phyloP scores from a whole-genome alignment of 257 asterid genomes.

The Ocimum tenuiflorum region DNA sequence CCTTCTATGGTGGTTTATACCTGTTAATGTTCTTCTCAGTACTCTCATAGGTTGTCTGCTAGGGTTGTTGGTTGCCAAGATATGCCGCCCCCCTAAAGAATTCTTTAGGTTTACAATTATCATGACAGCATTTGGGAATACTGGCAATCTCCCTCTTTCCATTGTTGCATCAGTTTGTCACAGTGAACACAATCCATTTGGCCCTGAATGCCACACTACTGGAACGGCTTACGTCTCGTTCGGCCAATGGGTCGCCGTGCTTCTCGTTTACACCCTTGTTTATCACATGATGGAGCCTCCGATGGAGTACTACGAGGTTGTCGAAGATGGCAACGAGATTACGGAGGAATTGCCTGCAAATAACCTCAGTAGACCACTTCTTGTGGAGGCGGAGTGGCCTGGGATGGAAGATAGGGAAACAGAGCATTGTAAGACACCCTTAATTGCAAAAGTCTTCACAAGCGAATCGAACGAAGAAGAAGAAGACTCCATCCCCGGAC shows the following conservation, averaged over 20 bases:
- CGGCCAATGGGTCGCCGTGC: slow-evolving; percentile 37
- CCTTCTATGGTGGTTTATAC: slow-evolving; percentile 45
- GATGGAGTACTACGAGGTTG: not conserved
- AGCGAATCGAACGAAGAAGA: too few species aligned
- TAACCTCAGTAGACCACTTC: slow-evolving; percentile 24
- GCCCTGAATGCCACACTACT: slow-evolving; percentile 26
- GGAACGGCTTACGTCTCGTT: slow-evolving; percentile 38
- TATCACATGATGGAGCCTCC: slow-evolving; percentile 33
- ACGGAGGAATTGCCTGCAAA: slow-evolving; percentile 6
- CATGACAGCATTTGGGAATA: slow-evolving; percentile 44
- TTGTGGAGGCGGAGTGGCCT: too few species aligned
- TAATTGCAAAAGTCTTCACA: too few species aligned
- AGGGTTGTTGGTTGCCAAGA: slow-evolving; percentile 29
- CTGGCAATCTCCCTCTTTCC: slow-evolving; percentile 36
- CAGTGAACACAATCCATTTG: slow-evolving; percentile 26
- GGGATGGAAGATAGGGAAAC: slow-evolving; percentile 21
- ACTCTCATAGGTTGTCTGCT: slow-evolving; percentile 27
- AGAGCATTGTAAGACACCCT: slow-evolving; percentile 28
- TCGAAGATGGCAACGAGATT: not conserved
- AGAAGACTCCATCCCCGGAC: too few species aligned
- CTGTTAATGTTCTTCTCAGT: slow-evolving; percentile 35
- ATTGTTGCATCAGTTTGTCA: slow-evolving; percentile 37
- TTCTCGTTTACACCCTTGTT: slow-evolving; percentile 33
- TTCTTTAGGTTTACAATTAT: slow-evolving; percentile 31
- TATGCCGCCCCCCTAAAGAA: slow-evolving; percentile 9